Percentiles rank a stretch among this genome's conserved stretches.
Evolutionary conservation across 2,329 filamentous ascomycete species (phyloP).

Genomic region (Pestalotiopsis sp.): DNA sequence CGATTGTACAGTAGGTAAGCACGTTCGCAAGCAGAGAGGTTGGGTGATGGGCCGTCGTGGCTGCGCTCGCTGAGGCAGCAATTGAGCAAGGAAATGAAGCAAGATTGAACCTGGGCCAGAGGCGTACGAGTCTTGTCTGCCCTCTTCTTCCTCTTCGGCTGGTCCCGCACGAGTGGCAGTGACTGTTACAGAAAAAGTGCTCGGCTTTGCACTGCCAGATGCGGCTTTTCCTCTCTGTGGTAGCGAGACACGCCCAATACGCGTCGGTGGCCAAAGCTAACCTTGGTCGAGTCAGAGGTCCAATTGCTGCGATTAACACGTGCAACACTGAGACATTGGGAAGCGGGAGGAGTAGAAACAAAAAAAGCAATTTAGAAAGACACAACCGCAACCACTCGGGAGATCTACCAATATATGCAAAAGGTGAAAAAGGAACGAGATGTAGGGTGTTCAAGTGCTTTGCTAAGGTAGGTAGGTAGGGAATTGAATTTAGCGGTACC

Average conservation of each 20-base stretch:
- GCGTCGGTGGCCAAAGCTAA: conserved; percentile 11
- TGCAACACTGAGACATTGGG: conserved; percentile 2
- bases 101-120: background rate
- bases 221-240: conserved; percentile 12
- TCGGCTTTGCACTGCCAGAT: conserved; percentile 10
- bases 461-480: too few relatives aligned
- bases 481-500: background rate
- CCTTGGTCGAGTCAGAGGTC: conserved; percentile 8
- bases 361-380: background rate
- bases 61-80: background rate
- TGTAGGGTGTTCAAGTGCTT: background rate
- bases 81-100: background rate
- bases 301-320: conserved; percentile 2
- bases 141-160: background rate
- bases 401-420: background rate
- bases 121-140: background rate
- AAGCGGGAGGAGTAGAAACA: background rate
- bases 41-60: background rate
- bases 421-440: background rate
- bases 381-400: background rate
- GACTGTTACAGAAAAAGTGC: background rate
- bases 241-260: conserved; percentile 13
- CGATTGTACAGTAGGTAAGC: background rate
- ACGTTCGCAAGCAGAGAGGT: background rate
- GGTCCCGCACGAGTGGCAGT: background rate